Evolutionary conservation across 139 green algal genomes (phyloP), one percentile per base, ranked within the genome.

Genomic region (Zygnema cylindricum): DNA sequence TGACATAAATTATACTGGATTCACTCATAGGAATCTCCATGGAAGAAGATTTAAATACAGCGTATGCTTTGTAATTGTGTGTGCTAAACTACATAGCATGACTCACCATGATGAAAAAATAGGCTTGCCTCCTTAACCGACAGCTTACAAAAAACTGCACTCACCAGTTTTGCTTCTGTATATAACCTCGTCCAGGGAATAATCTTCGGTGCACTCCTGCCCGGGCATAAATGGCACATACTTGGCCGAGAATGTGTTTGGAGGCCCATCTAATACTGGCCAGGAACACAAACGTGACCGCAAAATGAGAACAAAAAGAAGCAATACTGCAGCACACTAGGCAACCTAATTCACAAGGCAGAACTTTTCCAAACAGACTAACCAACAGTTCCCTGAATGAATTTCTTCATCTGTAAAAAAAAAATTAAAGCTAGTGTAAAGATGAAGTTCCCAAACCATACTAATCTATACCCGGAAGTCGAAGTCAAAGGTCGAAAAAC

Each of bases 101-200:
- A n/a, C n/a, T n/a, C n/a, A n/a, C n/a, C n/a, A n/a, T n/a, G n/a
- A n/a, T n/a, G n/a, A n/a, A n/a, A n/a, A n/a, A n/a, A n/a, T n/a
- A n/a, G n/a, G n/a, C n/a, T n/a, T n/a, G n/a, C n/a, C n/a, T n/a
- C n/a, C n/a, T n/a, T n/a, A n/a, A n/a, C n/a, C n/a, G n/a, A n/a
- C n/a, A n/a, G n/a, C n/a, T n/a, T n/a, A n/a, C n/a, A n/a, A n/a
- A n/a, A n/a, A 54, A 39, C n/a, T 69, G n/a, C 35, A 84, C 76
- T 39, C 81, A 55, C 91, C 97, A 85, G 97, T 95, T 55, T 93
- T 85, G 69, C 92, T 88, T 49, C 96, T 91, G 90, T 99, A 99
- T 35, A 98, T 93, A 11, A 99, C 95, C 55, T 98, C 93, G 87
- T 99, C 97, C 39, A 99, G 88, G 0, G 93, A 96, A 92, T 99